A percentile compares a stretch with the other conserved stretches of the same genome.
phyloP scores from a whole-genome alignment of 2,329 filamentous ascomycete species.

The Pestalotiopsis sp. region DNA sequence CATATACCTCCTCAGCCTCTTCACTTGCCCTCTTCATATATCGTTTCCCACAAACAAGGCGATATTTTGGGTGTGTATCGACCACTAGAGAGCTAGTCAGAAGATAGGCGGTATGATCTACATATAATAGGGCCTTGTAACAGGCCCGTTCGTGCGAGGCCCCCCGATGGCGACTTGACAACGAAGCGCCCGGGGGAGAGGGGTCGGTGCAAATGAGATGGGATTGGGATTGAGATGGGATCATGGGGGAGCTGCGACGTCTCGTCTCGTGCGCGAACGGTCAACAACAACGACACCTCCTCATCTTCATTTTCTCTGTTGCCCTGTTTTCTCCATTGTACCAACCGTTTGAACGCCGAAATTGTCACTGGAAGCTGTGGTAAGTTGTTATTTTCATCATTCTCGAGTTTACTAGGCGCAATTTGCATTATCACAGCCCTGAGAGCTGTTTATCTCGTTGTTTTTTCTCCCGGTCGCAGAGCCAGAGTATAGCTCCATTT shows the following conservation, averaged over 20 bases:
- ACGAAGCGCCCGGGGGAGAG: background rate
- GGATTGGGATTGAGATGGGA: background rate
- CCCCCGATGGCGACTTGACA: background rate
- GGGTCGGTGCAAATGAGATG: background rate
- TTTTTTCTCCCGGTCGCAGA: background rate
- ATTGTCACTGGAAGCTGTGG: slow-evolving; percentile 10
- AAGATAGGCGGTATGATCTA: background rate
- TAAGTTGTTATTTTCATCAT: slow-evolving; percentile 6
- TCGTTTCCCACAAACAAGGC: background rate
- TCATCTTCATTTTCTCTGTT: background rate
- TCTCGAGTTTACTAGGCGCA: background rate
- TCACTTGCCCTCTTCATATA: background rate
- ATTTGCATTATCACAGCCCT: background rate
- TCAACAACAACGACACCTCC: slow-evolving; percentile 12
- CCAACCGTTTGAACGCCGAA: background rate
- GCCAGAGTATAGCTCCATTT: background rate
- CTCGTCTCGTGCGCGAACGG: slow-evolving; percentile 12
- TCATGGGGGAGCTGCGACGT: slow-evolving; percentile 7
- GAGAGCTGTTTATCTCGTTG: background rate
- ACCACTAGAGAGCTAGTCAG: background rate
- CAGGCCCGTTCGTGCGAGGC: background rate
- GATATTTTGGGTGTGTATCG: background rate
- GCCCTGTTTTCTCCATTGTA: background rate
- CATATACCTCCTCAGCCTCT: background rate
- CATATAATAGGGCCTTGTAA: background rate